Base-by-base conservation (phyloP, 2,329 filamentous ascomycete genomes). In the Harringtonia aguacate region DNA sequence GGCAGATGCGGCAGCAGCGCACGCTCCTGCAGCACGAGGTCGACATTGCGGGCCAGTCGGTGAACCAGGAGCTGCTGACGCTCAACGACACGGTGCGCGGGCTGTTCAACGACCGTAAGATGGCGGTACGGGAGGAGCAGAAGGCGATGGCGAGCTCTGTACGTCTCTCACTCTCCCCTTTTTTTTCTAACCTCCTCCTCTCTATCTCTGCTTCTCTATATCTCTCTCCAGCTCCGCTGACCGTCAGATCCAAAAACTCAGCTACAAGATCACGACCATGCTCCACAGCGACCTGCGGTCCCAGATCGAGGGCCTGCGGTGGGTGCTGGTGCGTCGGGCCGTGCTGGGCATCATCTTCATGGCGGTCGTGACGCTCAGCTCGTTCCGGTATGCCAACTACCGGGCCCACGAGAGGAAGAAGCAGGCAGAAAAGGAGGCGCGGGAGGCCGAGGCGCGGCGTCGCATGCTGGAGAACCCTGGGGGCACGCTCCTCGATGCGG, bases 51-150 rank as follows among this genome's bases (percentile, higher is more conserved):
- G 81, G 77, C 44, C 92, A 97, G 66, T 77, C 81, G 39, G 69
- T 95, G 46, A 85, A 80, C 29, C 89, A 95, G 62, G 89, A 97
- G 59, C 71, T 89, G 22, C 66, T 80, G 44, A 83, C 77, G 29
- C 68, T 97, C 47, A 92, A 86, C 55, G 90, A 98, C 58, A 86
- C 89, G 44, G 73, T 97, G n/a, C 87, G 89, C 59, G 90, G 87
- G 46, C 84, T 95, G 73, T 95, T 97, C 60, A 90, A 97, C 57
- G 90, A 98, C 59, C 79, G 94, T 36, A 92, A 90, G 60, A 94
- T 97, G 85, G 77, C 79, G 3, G 88, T 94, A 2, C 72, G 88
- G 44, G 85, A 90, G 61, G 86, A 95, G 61, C 88, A 95, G 63
- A 81, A 88, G 58, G 73, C 73, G 8, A 83, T 86, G 57, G 90